These are phyloP conservation scores for Aspergillus piperis DNA, from an alignment of 2,329 filamentous ascomycete genomes.

Conservation along the genomic window DNA sequence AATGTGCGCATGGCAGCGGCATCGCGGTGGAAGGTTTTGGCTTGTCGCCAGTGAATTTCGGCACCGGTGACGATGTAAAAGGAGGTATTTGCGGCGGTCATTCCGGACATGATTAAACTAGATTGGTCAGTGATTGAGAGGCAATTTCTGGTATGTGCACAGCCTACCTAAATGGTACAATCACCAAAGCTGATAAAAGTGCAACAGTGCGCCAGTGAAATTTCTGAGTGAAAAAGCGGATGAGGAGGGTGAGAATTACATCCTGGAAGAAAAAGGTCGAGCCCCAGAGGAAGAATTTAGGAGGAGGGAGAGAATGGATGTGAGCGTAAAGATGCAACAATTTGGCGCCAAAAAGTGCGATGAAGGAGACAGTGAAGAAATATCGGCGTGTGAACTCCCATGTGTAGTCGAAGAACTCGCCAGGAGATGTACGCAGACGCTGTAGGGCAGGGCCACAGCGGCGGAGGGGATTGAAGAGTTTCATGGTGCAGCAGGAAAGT, in stretches of 20 bases:
- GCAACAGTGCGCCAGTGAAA: slow-evolving; percentile 25
- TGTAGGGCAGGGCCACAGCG: slow-evolving; percentile 4
- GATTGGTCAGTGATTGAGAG: not conserved
- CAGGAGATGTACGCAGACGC: slow-evolving; percentile 18
- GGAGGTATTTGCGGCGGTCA: slow-evolving; percentile 36
- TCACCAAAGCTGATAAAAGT: slow-evolving; percentile 22
- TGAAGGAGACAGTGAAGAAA: slow-evolving; percentile 32
- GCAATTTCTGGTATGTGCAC: not conserved
- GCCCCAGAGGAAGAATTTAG: slow-evolving; percentile 29
- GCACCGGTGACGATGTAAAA: slow-evolving; percentile 38
- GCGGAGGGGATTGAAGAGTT: slow-evolving; percentile 11
- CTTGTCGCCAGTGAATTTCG: slow-evolving; percentile 41
- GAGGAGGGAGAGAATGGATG: slow-evolving; percentile 25
- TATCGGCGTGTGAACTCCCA: slow-evolving; percentile 34
- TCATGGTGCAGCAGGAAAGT: slow-evolving; percentile 7
- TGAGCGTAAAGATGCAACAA: slow-evolving; percentile 32
- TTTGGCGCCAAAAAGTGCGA: slow-evolving; percentile 31
- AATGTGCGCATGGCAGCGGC: slow-evolving; percentile 37
- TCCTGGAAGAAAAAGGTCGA: slow-evolving; percentile 35
- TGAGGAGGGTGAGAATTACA: slow-evolving; percentile 28
- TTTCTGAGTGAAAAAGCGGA: slow-evolving; percentile 26
- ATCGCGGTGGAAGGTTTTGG: slow-evolving; percentile 34
- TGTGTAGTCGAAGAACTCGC: slow-evolving; percentile 23
- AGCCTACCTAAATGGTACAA: slow-evolving; percentile 33
- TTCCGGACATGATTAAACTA: slow-evolving; percentile 35